A percentile compares a stretch with the other conserved stretches of the same genome.
Evolutionary conservation across 306 rosid genomes (phyloP).

Genomic region (Pachyrhizus erosus): DNA sequence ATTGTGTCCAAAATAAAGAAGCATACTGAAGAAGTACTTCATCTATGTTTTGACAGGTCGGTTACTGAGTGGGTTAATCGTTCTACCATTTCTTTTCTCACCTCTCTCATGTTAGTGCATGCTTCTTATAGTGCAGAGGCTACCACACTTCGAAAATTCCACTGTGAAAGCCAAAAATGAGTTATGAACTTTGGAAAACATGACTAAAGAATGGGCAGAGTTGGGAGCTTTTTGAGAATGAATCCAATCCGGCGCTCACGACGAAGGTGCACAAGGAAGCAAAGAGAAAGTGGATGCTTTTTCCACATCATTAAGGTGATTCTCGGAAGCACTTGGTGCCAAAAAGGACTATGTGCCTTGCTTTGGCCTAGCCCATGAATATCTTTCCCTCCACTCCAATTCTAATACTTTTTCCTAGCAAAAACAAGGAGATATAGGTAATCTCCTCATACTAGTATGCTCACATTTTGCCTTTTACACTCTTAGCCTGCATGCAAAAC

Average conservation of each 20-base stretch:
- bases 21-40: neutral
- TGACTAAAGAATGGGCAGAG: neutral
- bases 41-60: neutral
- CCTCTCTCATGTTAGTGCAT: no score
- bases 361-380: neutral
- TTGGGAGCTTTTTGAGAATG: slow-evolving; percentile 23
- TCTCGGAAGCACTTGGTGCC: slow-evolving; percentile 12
- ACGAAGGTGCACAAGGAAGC: slow-evolving; percentile 32
- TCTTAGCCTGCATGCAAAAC: neutral
- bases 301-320: neutral
- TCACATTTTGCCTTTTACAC: no score
- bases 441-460: no score
- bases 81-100: no score
- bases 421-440: no score
- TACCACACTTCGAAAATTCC: neutral
- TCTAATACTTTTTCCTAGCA: neutral
- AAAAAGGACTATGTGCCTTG: slow-evolving; percentile 11
- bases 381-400: slow-evolving; percentile 15
- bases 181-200: no score
- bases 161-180: neutral
- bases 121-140: neutral
- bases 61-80: neutral
- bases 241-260: neutral
- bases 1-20: neutral
- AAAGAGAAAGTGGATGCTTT: slow-evolving; percentile 31